Conservation (phyloP, 169 alveolate species). For the Babesia bovis region DNA sequence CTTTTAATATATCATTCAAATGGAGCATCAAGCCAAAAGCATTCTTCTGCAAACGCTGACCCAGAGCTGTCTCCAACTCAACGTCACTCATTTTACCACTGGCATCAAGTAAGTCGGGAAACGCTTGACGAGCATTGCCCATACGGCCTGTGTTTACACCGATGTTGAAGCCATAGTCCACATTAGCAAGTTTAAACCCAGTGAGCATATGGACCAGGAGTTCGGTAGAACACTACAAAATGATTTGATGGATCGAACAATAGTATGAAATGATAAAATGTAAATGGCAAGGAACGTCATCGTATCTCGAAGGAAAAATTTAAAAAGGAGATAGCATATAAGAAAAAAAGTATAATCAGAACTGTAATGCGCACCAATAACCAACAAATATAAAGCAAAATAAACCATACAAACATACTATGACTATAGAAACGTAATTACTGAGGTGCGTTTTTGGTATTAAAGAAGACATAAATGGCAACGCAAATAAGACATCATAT, state of each 20-base stretch:
- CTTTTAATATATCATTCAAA: background rate
- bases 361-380: background rate
- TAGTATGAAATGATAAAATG: too few relatives aligned
- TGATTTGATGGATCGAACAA: too few relatives aligned
- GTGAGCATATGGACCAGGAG: constrained; percentile 3
- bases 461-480: too few relatives aligned
- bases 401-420: too few relatives aligned
- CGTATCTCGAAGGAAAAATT: too few relatives aligned
- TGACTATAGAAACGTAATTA: too few relatives aligned
- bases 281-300: too few relatives aligned
- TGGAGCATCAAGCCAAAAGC: constrained; percentile 8
- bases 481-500: too few relatives aligned
- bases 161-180: constrained; percentile 2
- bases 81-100: constrained; percentile 14
- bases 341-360: background rate
- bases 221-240: constrained; percentile 11
- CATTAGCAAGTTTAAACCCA: constrained; percentile 2
- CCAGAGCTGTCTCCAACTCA: constrained; percentile 17
- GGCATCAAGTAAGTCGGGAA: background rate
- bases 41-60: constrained; percentile 1
- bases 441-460: too few relatives aligned
- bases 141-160: constrained; percentile 3
- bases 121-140: background rate
- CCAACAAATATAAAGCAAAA: too few relatives aligned
- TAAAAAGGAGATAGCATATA: too few relatives aligned